These are phyloP conservation scores for Penicillium angulare DNA, from an alignment of 495 filamentous ascomycete species.

Conservation along the genomic window DNA sequence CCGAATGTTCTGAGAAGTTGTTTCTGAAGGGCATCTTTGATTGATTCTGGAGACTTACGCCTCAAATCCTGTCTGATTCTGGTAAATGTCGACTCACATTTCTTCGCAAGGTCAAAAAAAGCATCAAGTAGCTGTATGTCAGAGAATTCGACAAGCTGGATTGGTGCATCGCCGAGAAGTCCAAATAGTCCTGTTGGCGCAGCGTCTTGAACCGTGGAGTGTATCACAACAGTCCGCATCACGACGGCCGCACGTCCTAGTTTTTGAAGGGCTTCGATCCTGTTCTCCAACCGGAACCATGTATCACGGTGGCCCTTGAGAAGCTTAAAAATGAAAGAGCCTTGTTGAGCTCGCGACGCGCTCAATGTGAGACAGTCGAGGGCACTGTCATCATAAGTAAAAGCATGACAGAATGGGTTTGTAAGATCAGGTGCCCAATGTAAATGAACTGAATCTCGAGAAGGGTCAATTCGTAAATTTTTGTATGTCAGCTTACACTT, in stretches of 20 bases:
- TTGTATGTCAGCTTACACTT: too few species aligned
- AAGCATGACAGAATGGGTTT: too few species aligned
- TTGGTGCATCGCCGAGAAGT: not conserved
- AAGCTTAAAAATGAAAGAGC: not conserved
- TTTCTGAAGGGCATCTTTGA: too few species aligned
- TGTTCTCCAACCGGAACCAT: too few species aligned
- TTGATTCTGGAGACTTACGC: not conserved
- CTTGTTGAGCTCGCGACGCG: not conserved
- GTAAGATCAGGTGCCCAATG: not conserved
- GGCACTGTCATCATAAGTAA: not conserved
- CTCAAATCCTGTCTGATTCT: too few species aligned
- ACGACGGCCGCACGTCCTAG: too few species aligned
- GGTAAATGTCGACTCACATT: not conserved
- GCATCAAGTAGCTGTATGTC: not conserved
- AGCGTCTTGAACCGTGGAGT: not conserved
- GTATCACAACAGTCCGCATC: not conserved
- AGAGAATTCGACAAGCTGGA: conserved; percentile 4
- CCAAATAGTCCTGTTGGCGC: not conserved
- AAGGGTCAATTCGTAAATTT: not conserved
- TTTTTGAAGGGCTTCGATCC: too few species aligned
- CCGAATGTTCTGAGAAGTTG: too few species aligned
- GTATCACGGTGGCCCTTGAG: too few species aligned
- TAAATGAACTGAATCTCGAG: not conserved
- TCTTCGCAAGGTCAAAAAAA: not conserved
- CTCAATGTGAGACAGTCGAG: not conserved